Evolutionary conservation across 2,329 filamentous ascomycete genomes (phyloP).

Genomic region (Clarireedia hainanense): DNA sequence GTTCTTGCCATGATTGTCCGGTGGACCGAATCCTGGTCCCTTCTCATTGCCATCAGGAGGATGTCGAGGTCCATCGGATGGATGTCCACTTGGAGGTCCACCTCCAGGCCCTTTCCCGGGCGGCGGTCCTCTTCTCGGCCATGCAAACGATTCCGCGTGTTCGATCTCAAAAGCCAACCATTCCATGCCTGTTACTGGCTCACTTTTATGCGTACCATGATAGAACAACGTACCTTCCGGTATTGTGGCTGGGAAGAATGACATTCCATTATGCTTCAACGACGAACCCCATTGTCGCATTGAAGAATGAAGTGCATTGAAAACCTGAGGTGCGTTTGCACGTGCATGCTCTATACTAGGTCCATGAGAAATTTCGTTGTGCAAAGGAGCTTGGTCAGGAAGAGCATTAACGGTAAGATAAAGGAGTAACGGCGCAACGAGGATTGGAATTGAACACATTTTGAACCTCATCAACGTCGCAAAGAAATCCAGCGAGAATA

Average conservation of each 20-base stretch:
- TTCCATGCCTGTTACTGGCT: slow-evolving; percentile 47
- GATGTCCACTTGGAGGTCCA: neutral
- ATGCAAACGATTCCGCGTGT: slow-evolving; percentile 60
- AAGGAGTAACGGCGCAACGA: neutral
- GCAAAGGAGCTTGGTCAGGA: neutral
- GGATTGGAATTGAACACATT: neutral
- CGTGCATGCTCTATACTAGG: slow-evolving; percentile 9
- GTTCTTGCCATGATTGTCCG: neutral
- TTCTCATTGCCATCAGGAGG: neutral
- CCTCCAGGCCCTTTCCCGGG: neutral
- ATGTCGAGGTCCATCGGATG: slow-evolving; percentile 2
- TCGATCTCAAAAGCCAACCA: slow-evolving; percentile 75
- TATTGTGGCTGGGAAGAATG: slow-evolving; percentile 58
- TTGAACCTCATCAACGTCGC: neutral
- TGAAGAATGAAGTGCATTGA: slow-evolving; percentile 65
- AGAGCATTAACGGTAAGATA: neutral
- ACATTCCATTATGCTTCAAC: slow-evolving; percentile 68
- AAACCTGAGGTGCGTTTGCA: slow-evolving; percentile 54
- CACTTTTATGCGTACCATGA: slow-evolving; percentile 46
- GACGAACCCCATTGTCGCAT: slow-evolving; percentile 69
- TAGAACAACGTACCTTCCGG: slow-evolving; percentile 59
- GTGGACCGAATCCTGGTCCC: neutral
- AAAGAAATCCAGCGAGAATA: neutral
- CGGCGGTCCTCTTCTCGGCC: slow-evolving; percentile 5
- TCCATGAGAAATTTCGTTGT: neutral